Conservation (phyloP, 805 yeast genomes). For the Cyberlindnera mycetangii region DNA sequence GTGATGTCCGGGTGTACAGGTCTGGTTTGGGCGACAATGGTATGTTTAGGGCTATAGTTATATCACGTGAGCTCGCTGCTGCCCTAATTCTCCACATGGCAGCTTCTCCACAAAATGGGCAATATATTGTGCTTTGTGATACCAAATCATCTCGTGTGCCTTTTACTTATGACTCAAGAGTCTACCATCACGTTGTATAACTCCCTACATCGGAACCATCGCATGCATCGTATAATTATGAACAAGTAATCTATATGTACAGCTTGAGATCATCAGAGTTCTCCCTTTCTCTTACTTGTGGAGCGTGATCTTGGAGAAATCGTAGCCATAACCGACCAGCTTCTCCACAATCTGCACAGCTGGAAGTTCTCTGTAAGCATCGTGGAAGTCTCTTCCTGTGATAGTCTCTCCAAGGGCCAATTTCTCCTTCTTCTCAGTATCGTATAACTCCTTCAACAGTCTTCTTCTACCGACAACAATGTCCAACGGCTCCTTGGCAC, state of each 20-base stretch:
- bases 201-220: too few relatives aligned
- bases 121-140: too few relatives aligned
- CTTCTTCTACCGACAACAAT: slow-evolving; percentile 64
- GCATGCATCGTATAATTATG: slow-evolving; percentile 16
- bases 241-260: slow-evolving; percentile 9
- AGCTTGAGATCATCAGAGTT: background rate
- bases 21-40: background rate
- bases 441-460: slow-evolving; percentile 52
- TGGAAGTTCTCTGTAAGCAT: slow-evolving; percentile 37
- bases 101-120: background rate
- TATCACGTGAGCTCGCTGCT: background rate
- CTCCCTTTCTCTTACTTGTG: slow-evolving; percentile 4
- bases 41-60: background rate
- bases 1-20: background rate
- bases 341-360: slow-evolving; percentile 47
- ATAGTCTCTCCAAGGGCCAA: slow-evolving; percentile 43
- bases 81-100: slow-evolving; percentile 1
- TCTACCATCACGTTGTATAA: too few relatives aligned
- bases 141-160: background rate
- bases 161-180: too few relatives aligned
- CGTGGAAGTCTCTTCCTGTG: slow-evolving; percentile 45
- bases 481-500: slow-evolving; percentile 40
- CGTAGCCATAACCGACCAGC: slow-evolving; percentile 40
- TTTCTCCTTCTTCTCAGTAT: slow-evolving; percentile 43
- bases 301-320: slow-evolving; percentile 31